phyloP scores from a whole-genome alignment of 768 basidiomycete species.

The Hortiboletus campestris region DNA sequence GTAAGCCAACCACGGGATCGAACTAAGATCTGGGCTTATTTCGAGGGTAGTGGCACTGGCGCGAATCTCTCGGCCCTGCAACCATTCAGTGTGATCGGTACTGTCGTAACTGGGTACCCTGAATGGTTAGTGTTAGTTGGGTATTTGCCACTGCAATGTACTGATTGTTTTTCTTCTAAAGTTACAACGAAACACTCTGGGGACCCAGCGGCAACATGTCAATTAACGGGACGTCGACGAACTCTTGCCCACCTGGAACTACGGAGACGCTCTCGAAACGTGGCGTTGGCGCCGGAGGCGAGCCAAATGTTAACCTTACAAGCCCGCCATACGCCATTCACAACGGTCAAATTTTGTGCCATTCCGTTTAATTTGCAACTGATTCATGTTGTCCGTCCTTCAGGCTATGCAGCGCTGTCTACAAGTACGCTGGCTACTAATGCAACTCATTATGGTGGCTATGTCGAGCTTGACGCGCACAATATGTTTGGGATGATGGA shows the following conservation, averaged over 20 bases:
- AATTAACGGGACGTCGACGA: constrained; percentile 63
- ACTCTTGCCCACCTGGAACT: constrained; percentile 29
- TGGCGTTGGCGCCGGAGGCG: constrained; percentile 49
- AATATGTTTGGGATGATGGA: constrained; percentile 75
- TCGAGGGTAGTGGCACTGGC: constrained; percentile 42
- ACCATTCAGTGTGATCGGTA: constrained; percentile 52
- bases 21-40: background rate
- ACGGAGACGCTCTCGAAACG: constrained; percentile 34
- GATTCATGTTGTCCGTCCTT: background rate
- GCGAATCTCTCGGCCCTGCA: constrained; percentile 55
- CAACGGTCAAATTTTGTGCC: constrained; percentile 46
- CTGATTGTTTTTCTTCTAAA: constrained; percentile 21
- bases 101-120: constrained; percentile 55
- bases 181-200: constrained; percentile 60
- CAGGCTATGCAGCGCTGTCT: constrained; percentile 54
- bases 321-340: constrained; percentile 67
- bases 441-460: constrained; percentile 64
- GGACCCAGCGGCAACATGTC: constrained; percentile 76
- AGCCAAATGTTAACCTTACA: constrained; percentile 50
- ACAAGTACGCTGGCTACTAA: constrained; percentile 63
- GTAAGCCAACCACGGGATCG: constrained; percentile 23
- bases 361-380: background rate
- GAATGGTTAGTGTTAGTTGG: constrained; percentile 49
- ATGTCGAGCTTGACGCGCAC: constrained; percentile 64
- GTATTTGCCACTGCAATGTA: background rate